Evolutionary conservation across 2,329 filamentous ascomycete genomes (phyloP).

Genomic region (Dissoconium aciculare): DNA sequence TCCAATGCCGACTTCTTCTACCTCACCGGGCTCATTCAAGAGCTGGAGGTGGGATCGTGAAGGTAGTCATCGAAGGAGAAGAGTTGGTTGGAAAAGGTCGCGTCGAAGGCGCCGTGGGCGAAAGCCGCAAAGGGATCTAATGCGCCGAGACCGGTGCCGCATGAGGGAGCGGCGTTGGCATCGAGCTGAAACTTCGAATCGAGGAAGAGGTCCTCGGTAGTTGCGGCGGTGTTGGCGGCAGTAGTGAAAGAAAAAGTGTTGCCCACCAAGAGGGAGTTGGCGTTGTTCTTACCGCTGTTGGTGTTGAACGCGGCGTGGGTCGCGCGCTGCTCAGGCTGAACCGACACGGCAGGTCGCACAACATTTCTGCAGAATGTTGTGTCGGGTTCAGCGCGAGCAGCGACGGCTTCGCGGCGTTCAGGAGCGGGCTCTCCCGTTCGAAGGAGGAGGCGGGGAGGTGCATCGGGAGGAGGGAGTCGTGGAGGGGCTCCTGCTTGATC

Average conservation of each 20-base stretch:
- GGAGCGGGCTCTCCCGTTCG: no score
- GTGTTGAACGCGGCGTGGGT: conserved; percentile 8
- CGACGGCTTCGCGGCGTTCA: conserved; percentile 24
- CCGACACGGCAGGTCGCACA: conserved; percentile 99
- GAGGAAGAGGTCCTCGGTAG: no score
- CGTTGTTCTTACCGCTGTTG: conserved; percentile 7
- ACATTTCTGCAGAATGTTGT: conserved; percentile 99
- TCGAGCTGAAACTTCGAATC: no score
- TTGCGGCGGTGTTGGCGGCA: no score
- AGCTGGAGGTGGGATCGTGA: neutral
- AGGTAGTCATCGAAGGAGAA: conserved; percentile 1
- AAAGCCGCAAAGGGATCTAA: neutral
- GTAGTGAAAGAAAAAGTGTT: no score
- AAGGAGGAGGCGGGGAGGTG: conserved; percentile 15
- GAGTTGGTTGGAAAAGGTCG: neutral
- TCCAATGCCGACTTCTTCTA: no score
- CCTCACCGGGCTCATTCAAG: no score
- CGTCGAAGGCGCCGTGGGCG: neutral
- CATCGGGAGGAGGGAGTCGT: conserved; percentile 5
- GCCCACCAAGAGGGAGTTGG: conserved; percentile 11
- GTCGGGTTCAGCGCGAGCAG: conserved; percentile 60
- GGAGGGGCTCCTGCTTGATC: conserved; percentile 22
- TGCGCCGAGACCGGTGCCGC: no score
- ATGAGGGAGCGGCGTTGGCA: no score
- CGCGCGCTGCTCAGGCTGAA: conserved; percentile 36